Base-by-base conservation (phyloP, 1,284 basidiomycete genomes). In the Trichosporon asahii region DNA sequence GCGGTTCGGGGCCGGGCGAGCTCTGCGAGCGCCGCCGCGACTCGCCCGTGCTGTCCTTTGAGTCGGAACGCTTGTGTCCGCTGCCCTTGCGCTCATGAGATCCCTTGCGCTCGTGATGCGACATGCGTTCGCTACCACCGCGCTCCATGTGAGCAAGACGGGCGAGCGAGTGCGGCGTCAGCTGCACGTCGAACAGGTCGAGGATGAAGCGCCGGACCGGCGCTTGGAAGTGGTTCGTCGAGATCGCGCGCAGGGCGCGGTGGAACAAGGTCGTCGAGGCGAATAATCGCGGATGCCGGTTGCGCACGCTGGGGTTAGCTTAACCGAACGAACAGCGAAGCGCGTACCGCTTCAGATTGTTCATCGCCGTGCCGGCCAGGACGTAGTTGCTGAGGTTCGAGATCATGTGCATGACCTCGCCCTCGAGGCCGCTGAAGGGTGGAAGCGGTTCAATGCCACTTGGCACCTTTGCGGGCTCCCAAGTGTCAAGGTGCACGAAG, bases 371-470 rank as follows among this genome's bases (percentile, higher is more conserved):
- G 74, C 95, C 95, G 3, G 95, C 95, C 68, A 99, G 91, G 66
- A 99, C 95, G 27, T 95, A 94, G 78, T 99, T 99, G 63, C 93
- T 91, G 49, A 99, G 86, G 79, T 98, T 98, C 76, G 95, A 91
- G 65, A 99, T 92, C 9, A 93, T 90, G 4, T 90, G 90, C 77
- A 96, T 88, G 37, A 95, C 90, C 75, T 96, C 92, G n/a, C 90
- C 86, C 77, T 98, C 94, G 55, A 89, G 85, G 68, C 90, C 89
- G 1, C 87, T 86, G 1, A 89, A 88, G 2, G 91, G 88, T 7
- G 90, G 89, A 70, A 89, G 85, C 23, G 88, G 73, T 74, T 79
- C 83, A 68, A 88, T 86, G 27, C 84, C 82, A 3, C 70, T 44
- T 9, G 68, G 65, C 3, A 71, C 49, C 12, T 75, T 65, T 0